Conservation (phyloP, 2,329 filamentous ascomycete species). For the Helminthosporium solani region DNA sequence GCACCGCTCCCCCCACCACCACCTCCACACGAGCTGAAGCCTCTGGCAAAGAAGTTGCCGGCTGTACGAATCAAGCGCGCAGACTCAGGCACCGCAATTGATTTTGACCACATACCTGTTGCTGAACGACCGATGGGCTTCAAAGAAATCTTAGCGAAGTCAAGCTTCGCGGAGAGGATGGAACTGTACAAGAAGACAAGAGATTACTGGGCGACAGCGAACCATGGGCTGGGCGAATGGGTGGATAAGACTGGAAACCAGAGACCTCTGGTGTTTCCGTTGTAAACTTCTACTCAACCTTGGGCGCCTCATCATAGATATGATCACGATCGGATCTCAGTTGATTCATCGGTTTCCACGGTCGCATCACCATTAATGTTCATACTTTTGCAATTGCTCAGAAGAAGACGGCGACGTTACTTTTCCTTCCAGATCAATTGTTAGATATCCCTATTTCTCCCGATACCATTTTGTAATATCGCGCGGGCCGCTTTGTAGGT, state of each 20-base stretch:
- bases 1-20: conserved; percentile 2
- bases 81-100: conserved; percentile 37
- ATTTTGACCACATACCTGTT: conserved; percentile 19
- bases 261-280: neutral
- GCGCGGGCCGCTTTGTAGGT: conserved; percentile 1
- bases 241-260: conserved; percentile 14
- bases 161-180: conserved; percentile 31
- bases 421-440: no score
- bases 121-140: conserved; percentile 31
- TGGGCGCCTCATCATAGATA: neutral
- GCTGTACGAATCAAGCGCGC: conserved; percentile 23
- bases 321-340: no score
- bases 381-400: no score
- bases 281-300: neutral
- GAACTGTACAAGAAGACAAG: conserved; percentile 34
- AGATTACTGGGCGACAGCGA: conserved; percentile 38
- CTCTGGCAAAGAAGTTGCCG: conserved; percentile 1
- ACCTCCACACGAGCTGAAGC: conserved; percentile 1
- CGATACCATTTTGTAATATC: conserved; percentile 1
- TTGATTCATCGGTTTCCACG: no score
- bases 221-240: conserved; percentile 37
- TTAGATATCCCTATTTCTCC: no score
- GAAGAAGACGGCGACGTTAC: no score
- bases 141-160: conserved; percentile 30
- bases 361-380: no score